A percentile compares a stretch with the other conserved stretches of the same genome.
Evolutionary conservation across 768 basidiomycete species (phyloP).

Genomic region (Pleurotus djamor): DNA sequence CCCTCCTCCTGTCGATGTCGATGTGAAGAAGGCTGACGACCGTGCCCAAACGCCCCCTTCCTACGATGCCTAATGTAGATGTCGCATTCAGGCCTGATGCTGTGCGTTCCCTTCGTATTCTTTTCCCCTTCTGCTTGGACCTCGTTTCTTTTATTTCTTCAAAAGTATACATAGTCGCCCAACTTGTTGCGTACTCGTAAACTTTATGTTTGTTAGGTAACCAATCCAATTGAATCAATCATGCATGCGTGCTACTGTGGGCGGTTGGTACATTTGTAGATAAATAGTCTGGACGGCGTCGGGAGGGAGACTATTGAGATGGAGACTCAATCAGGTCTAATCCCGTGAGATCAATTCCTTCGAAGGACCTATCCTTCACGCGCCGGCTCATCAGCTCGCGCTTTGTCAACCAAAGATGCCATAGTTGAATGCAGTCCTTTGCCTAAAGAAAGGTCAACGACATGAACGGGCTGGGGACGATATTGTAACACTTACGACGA

Average conservation of each 20-base stretch:
- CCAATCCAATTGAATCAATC: not conserved
- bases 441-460: constrained; percentile 32
- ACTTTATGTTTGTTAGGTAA: not conserved
- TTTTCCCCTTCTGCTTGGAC: not conserved
- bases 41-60: constrained; percentile 60
- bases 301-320: not conserved
- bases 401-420: constrained; percentile 69
- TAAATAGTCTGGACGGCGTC: not conserved
- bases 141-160: not conserved
- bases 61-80: constrained; percentile 44
- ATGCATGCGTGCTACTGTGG: not conserved
- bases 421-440: constrained; percentile 65
- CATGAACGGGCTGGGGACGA: constrained; percentile 1
- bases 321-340: constrained; percentile 53
- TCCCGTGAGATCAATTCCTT: constrained; percentile 64
- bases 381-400: constrained; percentile 67
- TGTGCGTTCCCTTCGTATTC: not conserved
- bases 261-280: not conserved
- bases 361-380: constrained; percentile 70
- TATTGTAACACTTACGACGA: constrained; percentile 42
- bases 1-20: constrained; percentile 39
- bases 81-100: not conserved
- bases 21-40: constrained; percentile 47
- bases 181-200: not conserved
- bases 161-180: not conserved